phyloP scores from a whole-genome alignment of 345 rosid genomes.

The Balakata baccata region DNA sequence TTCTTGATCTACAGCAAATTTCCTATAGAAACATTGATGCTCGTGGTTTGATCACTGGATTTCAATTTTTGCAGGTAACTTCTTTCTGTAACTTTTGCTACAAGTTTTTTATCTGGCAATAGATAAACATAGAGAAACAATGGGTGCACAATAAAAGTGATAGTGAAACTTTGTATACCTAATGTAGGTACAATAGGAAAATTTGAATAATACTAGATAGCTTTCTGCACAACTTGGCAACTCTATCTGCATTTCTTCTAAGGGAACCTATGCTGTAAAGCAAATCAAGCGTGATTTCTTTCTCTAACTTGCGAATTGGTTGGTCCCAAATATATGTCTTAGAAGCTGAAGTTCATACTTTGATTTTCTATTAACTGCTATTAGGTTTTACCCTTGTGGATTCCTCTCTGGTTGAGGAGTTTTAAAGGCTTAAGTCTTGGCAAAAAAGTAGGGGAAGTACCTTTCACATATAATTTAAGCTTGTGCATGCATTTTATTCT shows the following conservation, averaged over 20 bases:
- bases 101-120: constrained; percentile 1
- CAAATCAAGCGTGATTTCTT: neutral
- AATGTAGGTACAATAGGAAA: neutral
- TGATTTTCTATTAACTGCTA: neutral
- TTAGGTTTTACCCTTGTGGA: neutral
- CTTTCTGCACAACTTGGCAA: neutral
- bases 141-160: neutral
- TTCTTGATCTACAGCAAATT: constrained; percentile 64
- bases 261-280: neutral
- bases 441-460: neutral
- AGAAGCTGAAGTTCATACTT: neutral
- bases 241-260: neutral
- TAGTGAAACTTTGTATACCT: neutral
- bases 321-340: neutral
- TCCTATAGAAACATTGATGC: constrained; percentile 69
- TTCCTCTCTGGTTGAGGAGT: too few relatives aligned
- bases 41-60: constrained; percentile 74
- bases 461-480: neutral
- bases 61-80: constrained; percentile 83
- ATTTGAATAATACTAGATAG: neutral
- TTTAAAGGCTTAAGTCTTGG: neutral
- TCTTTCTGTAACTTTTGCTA: neutral
- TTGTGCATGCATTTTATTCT: neutral
- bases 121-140: neutral
- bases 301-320: neutral